These are phyloP conservation scores for Chlorella sp. DNA, from an alignment of 139 green algal genomes.

Conservation along the genomic window DNA sequence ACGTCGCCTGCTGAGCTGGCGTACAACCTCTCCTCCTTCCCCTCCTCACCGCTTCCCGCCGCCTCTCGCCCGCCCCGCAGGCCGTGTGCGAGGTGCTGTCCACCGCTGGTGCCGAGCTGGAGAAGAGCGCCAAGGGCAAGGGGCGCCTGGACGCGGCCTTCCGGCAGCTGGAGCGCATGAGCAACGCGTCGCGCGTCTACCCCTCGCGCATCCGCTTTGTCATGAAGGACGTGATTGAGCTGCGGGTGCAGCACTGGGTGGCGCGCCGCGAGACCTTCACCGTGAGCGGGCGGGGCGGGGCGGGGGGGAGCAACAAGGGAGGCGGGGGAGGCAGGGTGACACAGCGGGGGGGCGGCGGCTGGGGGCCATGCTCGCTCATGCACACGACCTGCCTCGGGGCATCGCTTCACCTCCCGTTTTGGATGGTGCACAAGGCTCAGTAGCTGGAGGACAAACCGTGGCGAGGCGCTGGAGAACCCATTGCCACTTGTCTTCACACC, in stretches of 20 bases:
- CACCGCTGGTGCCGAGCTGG: conserved; percentile 67
- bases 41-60: neutral
- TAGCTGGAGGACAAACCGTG: neutral
- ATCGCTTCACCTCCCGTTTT: too few species aligned
- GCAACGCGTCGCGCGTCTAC: conserved; percentile 40
- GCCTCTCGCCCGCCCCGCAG: conserved; percentile 38
- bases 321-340: too few species aligned
- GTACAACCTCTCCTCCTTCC: too few species aligned
- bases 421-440: neutral
- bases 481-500: too few species aligned
- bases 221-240: conserved; percentile 77
- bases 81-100: conserved; percentile 91
- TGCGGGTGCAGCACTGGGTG: conserved; percentile 64
- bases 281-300: neutral
- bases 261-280: conserved; percentile 72
- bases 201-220: conserved; percentile 67
- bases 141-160: conserved; percentile 57
- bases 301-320: too few species aligned
- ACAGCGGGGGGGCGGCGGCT: too few species aligned
- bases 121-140: conserved; percentile 53
- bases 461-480: too few species aligned
- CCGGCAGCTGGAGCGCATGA: conserved; percentile 52
- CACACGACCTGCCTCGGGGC: too few species aligned
- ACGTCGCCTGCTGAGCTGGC: too few species aligned
- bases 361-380: too few species aligned